Percentiles rank a stretch among this genome's conserved stretches.
Evolutionary conservation across 2,329 filamentous ascomycete species (phyloP).

Genomic region (Penicillium frequentans): DNA sequence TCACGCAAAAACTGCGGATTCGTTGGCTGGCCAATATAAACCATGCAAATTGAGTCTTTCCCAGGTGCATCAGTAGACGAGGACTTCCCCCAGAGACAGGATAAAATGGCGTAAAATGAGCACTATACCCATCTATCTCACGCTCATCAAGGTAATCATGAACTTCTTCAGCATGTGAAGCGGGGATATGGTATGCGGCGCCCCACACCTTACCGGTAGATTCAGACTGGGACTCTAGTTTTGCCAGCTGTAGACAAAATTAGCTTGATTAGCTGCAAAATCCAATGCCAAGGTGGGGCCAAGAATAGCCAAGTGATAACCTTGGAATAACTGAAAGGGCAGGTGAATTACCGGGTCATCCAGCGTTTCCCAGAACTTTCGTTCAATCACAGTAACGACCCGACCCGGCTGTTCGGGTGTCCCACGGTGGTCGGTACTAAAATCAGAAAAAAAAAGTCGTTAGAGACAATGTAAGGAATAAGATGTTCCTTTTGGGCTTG

Average conservation of each 20-base stretch:
- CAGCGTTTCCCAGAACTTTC: conserved; percentile 76
- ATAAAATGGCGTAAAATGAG: conserved; percentile 85
- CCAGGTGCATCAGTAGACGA: background rate
- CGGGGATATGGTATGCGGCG: conserved; percentile 80
- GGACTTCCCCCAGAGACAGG: conserved; percentile 50
- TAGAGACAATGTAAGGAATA: background rate
- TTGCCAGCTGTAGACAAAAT: conserved; percentile 28
- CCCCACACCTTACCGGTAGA: conserved; percentile 72
- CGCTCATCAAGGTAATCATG: conserved; percentile 90
- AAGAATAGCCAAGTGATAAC: background rate
- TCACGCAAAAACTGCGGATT: conserved; percentile 81
- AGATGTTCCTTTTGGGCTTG: background rate
- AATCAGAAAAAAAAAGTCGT: background rate
- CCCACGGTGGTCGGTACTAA: conserved; percentile 89
- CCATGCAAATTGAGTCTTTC: conserved; percentile 55
- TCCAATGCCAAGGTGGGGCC: too few species aligned
- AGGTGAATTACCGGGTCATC: conserved; percentile 56
- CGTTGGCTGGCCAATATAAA: conserved; percentile 91
- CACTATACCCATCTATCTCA: conserved; percentile 96
- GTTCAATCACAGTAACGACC: conserved; percentile 89
- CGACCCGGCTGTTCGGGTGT: conserved; percentile 84
- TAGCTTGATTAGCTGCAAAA: background rate
- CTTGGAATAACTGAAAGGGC: background rate
- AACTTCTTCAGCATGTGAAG: conserved; percentile 73
- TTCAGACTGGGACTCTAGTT: conserved; percentile 30